Conservation (phyloP, 768 basidiomycete species). For the Crucibulum laeve region DNA sequence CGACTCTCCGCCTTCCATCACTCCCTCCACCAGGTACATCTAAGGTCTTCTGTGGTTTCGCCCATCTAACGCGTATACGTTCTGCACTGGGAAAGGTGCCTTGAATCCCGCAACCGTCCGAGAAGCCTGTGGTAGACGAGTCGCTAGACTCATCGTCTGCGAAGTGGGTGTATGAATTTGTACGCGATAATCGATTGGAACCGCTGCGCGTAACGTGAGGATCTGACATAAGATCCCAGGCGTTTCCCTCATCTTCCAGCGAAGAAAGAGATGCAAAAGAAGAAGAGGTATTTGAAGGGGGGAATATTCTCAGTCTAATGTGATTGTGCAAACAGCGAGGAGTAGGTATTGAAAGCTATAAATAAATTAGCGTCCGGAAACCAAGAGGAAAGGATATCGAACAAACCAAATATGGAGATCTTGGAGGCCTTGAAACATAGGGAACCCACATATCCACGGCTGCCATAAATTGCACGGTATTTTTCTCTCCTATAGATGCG, state of each 20-base stretch:
- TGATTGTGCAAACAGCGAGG: constrained; percentile 77
- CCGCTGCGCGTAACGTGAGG: constrained; percentile 63
- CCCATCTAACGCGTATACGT: constrained; percentile 74
- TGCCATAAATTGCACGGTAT: constrained; percentile 71
- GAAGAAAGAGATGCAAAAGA: constrained; percentile 77
- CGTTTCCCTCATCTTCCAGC: constrained; percentile 59
- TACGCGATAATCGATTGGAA: constrained; percentile 43
- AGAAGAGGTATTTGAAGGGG: constrained; percentile 46
- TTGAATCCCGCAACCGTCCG: constrained; percentile 64
- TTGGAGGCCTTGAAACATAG: constrained; percentile 60
- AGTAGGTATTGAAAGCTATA: constrained; percentile 69
- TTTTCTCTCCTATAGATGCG: constrained; percentile 55
- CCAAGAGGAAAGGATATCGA: background rate
- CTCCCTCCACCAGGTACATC: constrained; percentile 34
- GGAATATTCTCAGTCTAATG: constrained; percentile 70
- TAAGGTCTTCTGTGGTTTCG: constrained; percentile 50
- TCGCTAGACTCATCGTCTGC: constrained; percentile 84
- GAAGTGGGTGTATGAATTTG: constrained; percentile 62
- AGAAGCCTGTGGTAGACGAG: constrained; percentile 49
- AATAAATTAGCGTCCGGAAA: constrained; percentile 6
- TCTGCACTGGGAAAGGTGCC: constrained; percentile 79
- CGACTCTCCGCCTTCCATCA: constrained; percentile 63
- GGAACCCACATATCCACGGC: constrained; percentile 77
- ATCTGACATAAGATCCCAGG: constrained; percentile 77
- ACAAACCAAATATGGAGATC: constrained; percentile 70